Percentiles rank a stretch among this genome's conserved stretches.
Conservation (phyloP, 2,329 filamentous ascomycete species). For the Monosporascus sp. region DNA sequence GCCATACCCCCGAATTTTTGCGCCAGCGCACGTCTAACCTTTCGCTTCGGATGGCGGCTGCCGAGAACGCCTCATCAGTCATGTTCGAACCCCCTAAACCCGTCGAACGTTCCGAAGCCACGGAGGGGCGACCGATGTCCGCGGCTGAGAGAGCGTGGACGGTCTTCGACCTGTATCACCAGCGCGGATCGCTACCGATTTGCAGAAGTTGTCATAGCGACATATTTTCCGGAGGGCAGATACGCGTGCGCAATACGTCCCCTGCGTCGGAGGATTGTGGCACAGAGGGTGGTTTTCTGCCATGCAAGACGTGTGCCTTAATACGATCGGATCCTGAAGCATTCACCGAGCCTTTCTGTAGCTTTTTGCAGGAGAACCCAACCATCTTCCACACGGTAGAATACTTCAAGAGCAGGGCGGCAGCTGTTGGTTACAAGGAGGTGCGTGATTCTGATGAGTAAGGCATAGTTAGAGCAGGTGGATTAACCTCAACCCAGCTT, state of each 20-base stretch:
- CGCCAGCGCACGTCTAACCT: slow-evolving; percentile 39
- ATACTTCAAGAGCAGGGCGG: slow-evolving; percentile 69
- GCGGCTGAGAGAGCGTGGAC: slow-evolving; percentile 21
- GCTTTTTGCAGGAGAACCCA: slow-evolving; percentile 84
- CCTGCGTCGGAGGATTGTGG: slow-evolving; percentile 24
- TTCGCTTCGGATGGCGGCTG: slow-evolving; percentile 38
- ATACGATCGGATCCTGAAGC: slow-evolving; percentile 44
- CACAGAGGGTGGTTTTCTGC: neutral
- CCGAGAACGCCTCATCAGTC: slow-evolving; percentile 22
- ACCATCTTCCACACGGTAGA: slow-evolving; percentile 89
- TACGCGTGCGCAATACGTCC: neutral
- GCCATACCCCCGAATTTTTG: slow-evolving; percentile 39
- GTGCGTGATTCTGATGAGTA: slow-evolving; percentile 35
- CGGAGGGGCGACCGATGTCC: slow-evolving; percentile 14
- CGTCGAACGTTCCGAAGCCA: slow-evolving; percentile 22
- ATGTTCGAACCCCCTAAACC: slow-evolving; percentile 23
- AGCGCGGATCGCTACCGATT: slow-evolving; percentile 8
- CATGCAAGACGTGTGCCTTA: slow-evolving; percentile 18
- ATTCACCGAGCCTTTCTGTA: slow-evolving; percentile 78
- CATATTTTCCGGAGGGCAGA: slow-evolving; percentile 1
- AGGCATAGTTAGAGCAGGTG: neutral
- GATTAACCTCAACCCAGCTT: slow-evolving; percentile 41
- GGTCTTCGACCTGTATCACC: slow-evolving; percentile 16
- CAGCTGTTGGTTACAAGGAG: slow-evolving; percentile 66
- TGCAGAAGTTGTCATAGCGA: slow-evolving; percentile 22